These are phyloP conservation scores for Striga asiatica DNA, from an alignment of 257 asterid species.

Conservation along the genomic window DNA sequence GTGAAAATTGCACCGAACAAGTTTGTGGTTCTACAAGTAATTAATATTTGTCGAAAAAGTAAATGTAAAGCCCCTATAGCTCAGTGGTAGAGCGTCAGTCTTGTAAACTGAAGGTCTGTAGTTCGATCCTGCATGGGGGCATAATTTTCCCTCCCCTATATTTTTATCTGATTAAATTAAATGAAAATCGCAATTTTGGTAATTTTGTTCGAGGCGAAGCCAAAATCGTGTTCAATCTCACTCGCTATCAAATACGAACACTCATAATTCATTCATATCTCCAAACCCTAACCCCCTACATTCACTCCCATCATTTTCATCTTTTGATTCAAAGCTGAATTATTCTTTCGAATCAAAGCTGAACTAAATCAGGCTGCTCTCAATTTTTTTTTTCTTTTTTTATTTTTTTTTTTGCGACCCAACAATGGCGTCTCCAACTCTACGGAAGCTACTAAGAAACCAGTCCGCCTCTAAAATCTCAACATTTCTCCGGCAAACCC, in stretches of 20 bases:
- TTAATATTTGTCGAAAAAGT: too few relatives aligned
- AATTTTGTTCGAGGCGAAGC: too few relatives aligned
- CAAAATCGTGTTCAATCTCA: not conserved
- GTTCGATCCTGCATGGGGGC: constrained; percentile 33
- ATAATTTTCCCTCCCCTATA: not conserved
- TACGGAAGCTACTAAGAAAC: constrained; percentile 35
- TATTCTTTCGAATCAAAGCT: too few relatives aligned
- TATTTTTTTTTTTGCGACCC: not conserved
- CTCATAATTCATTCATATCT: too few relatives aligned
- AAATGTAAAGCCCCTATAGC: constrained; percentile 38
- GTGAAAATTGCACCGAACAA: too few relatives aligned
- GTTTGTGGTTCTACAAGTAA: too few relatives aligned
- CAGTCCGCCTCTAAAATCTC: constrained; percentile 27
- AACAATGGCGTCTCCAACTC: constrained; percentile 35
- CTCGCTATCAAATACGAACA: not conserved
- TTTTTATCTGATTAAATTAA: not conserved
- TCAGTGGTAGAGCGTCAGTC: constrained; percentile 40
- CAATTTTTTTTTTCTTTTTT: too few relatives aligned
- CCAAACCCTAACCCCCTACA: constrained; percentile 23
- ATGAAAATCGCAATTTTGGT: too few relatives aligned
- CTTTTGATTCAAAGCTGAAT: too few relatives aligned
- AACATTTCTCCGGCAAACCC: constrained; percentile 21
- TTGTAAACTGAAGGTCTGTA: constrained; percentile 37
- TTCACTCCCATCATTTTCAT: not conserved
- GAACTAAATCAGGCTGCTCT: constrained; percentile 10